phyloP scores from a whole-genome alignment of 2,329 filamentous ascomycete species.

The Gliomastix tumulicola region DNA sequence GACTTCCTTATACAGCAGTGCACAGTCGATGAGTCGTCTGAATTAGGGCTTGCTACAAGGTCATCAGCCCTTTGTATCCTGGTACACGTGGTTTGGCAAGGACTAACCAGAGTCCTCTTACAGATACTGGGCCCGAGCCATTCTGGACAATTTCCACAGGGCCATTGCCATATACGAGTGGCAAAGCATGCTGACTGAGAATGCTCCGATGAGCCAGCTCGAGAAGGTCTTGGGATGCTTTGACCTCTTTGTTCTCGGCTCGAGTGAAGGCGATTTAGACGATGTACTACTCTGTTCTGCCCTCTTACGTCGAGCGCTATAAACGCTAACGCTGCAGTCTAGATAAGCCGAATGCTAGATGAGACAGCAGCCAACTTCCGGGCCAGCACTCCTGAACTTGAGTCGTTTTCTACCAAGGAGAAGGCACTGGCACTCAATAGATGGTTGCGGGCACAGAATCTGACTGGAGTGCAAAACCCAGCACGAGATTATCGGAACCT shows the following conservation, averaged over 20 bases:
- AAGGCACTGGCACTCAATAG: constrained; percentile 62
- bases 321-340: neutral
- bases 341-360: constrained; percentile 62
- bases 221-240: constrained; percentile 59
- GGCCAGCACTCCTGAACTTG: constrained; percentile 41
- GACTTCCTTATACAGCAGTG: constrained; percentile 69
- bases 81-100: neutral
- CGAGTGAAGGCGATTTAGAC: constrained; percentile 64
- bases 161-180: constrained; percentile 73
- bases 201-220: constrained; percentile 31
- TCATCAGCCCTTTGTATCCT: too few relatives aligned
- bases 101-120: neutral
- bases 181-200: constrained; percentile 33
- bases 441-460: constrained; percentile 62
- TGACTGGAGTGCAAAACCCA: constrained; percentile 63
- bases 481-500: constrained; percentile 68
- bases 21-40: constrained; percentile 46
- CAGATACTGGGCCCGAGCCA: constrained; percentile 68
- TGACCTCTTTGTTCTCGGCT: constrained; percentile 80
- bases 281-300: too few relatives aligned
- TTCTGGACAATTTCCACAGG: constrained; percentile 75
- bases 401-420: constrained; percentile 51
- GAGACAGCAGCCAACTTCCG: constrained; percentile 51
- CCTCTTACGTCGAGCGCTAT: too few relatives aligned
- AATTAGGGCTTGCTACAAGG: constrained; percentile 73